Evolutionary conservation across 2,329 filamentous ascomycete species (phyloP).

Genomic region (Neopestalotiopsis rosae): DNA sequence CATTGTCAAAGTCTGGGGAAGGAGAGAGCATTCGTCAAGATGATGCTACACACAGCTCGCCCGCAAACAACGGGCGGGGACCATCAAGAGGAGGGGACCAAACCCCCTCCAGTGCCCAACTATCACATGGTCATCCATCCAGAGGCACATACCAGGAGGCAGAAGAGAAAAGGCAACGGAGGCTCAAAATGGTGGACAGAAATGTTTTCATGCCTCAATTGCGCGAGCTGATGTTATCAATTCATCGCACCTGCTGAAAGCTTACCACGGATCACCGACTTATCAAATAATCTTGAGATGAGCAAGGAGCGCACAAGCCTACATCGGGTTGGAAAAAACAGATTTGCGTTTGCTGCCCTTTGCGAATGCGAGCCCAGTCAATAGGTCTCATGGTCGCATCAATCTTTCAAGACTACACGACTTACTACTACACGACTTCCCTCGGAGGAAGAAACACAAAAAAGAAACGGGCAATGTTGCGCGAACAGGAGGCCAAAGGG

Average conservation of each 20-base stretch:
- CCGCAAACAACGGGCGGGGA: neutral
- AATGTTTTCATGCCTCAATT: neutral
- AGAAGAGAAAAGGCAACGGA: neutral
- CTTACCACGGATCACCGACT: too few species aligned
- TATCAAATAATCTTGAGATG: neutral
- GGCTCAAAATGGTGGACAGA: constrained; percentile 1
- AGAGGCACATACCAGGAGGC: neutral
- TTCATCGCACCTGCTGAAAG: too few species aligned
- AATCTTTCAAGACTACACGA: too few species aligned
- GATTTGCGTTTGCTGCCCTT: too few species aligned
- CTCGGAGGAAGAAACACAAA: neutral
- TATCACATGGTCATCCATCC: constrained; percentile 1
- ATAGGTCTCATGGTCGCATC: too few species aligned
- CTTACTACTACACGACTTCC: too few species aligned
- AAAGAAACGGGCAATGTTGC: neutral
- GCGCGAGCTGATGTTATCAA: neutral
- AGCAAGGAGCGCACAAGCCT: neutral
- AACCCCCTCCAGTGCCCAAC: neutral
- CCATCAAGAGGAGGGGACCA: neutral
- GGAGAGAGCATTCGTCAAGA: neutral
- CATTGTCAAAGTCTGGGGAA: neutral
- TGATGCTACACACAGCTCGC: constrained; percentile 12
- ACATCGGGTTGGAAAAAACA: too few species aligned
- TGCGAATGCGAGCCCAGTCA: too few species aligned
- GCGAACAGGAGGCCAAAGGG: neutral